Percentiles rank a stretch among this genome's conserved stretches.
These are phyloP conservation scores for Boechera retrofracta DNA, from an alignment of 345 rosid genomes.

Conservation along the genomic window DNA sequence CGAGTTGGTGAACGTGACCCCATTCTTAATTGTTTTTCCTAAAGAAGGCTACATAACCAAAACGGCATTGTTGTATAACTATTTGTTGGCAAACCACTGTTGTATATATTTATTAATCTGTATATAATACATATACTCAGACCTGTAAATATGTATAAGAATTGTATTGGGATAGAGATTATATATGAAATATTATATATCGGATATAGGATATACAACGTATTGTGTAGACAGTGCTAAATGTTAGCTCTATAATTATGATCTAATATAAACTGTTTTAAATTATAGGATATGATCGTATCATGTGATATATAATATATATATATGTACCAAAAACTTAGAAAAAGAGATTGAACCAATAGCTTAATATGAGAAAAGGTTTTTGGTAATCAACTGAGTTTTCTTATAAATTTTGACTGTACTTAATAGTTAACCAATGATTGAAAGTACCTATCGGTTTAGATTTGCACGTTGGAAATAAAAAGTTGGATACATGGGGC, in stretches of 20 bases:
- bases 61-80: background rate
- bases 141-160: background rate
- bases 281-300: background rate
- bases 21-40: conserved; percentile 1
- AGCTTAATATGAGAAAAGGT: background rate
- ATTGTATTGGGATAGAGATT: background rate
- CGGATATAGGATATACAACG: background rate
- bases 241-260: background rate
- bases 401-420: background rate
- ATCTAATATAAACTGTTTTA: background rate
- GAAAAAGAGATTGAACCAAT: background rate
- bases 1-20: conserved; percentile 24
- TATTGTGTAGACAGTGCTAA: conserved; percentile 1
- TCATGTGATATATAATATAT: background rate
- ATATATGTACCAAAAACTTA: background rate
- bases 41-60: background rate
- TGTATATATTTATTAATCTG: background rate
- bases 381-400: background rate
- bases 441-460: background rate
- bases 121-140: background rate
- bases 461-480: background rate
- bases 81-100: background rate
- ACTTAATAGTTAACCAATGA: background rate
- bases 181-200: background rate
- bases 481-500: background rate